These are phyloP conservation scores for Veloboletus limbatus DNA, from an alignment of 1,284 basidiomycete species.

Conservation along the genomic window DNA sequence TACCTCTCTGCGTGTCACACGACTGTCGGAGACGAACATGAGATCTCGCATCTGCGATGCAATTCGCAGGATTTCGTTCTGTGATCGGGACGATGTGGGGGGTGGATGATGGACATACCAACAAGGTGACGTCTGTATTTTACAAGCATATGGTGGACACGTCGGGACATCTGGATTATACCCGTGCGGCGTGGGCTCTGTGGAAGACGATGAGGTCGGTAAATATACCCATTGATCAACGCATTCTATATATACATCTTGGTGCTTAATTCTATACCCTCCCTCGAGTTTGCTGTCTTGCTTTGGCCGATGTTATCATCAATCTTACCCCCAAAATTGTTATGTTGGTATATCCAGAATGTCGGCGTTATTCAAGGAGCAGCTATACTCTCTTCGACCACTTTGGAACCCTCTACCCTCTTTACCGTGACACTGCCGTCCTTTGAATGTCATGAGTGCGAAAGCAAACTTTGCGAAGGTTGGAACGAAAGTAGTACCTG, in stretches of 20 bases:
- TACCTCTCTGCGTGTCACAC: constrained; percentile 36
- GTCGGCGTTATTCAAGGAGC: constrained; percentile 11
- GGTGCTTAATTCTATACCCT: neutral
- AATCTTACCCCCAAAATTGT: neutral
- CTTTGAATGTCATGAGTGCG: constrained; percentile 11
- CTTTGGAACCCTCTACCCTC: constrained; percentile 9
- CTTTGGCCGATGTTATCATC: neutral
- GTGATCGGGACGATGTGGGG: constrained; percentile 11
- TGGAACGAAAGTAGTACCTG: constrained; percentile 46
- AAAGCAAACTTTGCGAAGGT: neutral
- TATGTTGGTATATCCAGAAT: neutral
- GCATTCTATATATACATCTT: constrained; percentile 1
- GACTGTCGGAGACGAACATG: constrained; percentile 29
- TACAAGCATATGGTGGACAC: constrained; percentile 6
- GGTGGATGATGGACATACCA: constrained; percentile 1
- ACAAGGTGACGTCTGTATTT: constrained; percentile 3
- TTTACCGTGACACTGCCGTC: constrained; percentile 34
- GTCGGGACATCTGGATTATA: constrained; percentile 1
- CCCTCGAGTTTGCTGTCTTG: too few species aligned
- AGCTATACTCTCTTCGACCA: constrained; percentile 22
- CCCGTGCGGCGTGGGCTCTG: constrained; percentile 4
- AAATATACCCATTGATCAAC: neutral
- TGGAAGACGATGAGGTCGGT: constrained; percentile 1
- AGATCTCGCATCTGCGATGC: constrained; percentile 7
- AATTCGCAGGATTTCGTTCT: constrained; percentile 5